These are phyloP conservation scores for Iberis pinnata DNA, from an alignment of 345 rosid genomes.

Conservation along the genomic window DNA sequence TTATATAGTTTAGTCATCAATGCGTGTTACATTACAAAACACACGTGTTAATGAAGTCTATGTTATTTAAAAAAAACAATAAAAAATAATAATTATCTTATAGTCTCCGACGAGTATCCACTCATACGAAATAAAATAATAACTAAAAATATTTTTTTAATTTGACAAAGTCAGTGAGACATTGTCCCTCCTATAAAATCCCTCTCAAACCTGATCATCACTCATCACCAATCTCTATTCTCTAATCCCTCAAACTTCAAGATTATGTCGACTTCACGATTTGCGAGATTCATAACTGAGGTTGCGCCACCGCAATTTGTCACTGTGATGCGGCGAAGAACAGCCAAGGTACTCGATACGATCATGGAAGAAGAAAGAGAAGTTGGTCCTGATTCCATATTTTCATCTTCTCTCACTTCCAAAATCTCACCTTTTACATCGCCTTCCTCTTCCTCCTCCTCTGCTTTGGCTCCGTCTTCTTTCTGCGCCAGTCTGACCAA, in stretches of 20 bases:
- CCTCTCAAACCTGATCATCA: no score
- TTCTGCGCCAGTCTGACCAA: constrained; percentile 16
- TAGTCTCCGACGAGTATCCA: constrained; percentile 5
- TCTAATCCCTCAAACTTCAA: not conserved
- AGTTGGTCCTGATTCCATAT: constrained; percentile 23
- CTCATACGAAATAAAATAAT: constrained; percentile 18
- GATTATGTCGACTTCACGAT: constrained; percentile 55
- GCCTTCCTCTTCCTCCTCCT: not conserved
- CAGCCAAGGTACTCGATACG: constrained; percentile 63
- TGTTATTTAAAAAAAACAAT: no score
- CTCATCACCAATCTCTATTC: not conserved
- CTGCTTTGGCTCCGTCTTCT: constrained; percentile 16
- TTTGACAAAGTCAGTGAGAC: constrained; percentile 18
- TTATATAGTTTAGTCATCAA: no score
- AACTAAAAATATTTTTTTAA: not conserved
- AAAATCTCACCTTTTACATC: constrained; percentile 19
- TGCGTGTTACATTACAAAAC: no score
- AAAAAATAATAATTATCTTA: no score
- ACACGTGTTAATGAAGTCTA: no score
- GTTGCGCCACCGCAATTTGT: constrained; percentile 80
- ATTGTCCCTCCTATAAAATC: no score
- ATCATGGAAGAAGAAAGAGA: constrained; percentile 80
- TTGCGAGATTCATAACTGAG: constrained; percentile 62
- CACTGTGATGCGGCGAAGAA: constrained; percentile 57
- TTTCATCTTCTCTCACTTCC: constrained; percentile 21